Base-by-base conservation (phyloP, 345 rosid species). In the Nasturtium officinale region DNA sequence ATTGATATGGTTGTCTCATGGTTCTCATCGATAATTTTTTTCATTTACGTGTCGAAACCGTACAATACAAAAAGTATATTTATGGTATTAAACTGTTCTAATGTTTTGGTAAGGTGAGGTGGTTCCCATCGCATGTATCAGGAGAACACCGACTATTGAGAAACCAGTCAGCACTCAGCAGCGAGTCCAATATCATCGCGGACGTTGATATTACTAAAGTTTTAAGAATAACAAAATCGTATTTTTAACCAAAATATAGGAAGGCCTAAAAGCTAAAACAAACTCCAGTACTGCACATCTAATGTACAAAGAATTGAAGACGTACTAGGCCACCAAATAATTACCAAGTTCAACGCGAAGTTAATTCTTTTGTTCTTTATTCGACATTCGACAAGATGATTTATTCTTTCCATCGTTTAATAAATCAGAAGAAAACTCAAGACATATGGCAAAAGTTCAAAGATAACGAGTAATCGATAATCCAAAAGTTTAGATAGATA, bases 21-120 rank as follows among this genome's bases (percentile, higher is more conserved):
- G 32, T 46, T 47, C 35, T 13, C 43, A 8, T 25, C 2, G 35
- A 17, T n/a, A n/a, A n/a, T 52, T 9, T 46, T 6, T 15, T 32
- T 67, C 10, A 54, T 53, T 69, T 61, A 45, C 75, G 65, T 76
- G 70, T 61, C 32, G 42, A 70, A 61, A 15, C 25, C 65, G 28
- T n/a, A n/a, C n/a, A n/a, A n/a, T n/a, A n/a, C n/a, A n/a, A n/a
- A n/a, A n/a, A n/a, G n/a, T n/a, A n/a, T n/a, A n/a, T n/a, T n/a
- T 5, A 3, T 32, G 18, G 46, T 33, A 30, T 3, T 26, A 46
- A 20, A 61, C 18, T 16, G 28, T 8, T 25, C 23, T 9, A 61
- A 18, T 16, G 28, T 8, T 25, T 30, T 9, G 12, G n/a, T 13
- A 35, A 18, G 66, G 40, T 56, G 18, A 9, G 28, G 30, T 77